Conservation (phyloP, 2,329 filamentous ascomycete genomes). For the Pezicula radicicola region DNA sequence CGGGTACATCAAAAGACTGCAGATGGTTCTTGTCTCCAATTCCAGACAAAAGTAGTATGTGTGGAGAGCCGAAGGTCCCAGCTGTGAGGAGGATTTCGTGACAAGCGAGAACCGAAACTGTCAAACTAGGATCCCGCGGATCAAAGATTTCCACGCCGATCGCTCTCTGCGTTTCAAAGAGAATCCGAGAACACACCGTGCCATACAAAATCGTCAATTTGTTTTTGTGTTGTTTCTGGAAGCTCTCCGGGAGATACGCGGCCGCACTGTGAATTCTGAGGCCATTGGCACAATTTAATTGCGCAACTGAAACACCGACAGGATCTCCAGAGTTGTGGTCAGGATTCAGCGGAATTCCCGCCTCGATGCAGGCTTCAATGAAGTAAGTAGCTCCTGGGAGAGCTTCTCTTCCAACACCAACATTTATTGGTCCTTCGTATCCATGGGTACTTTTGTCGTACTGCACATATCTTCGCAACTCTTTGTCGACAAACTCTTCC, state of each 20-base stretch:
- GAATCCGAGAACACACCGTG: not conserved
- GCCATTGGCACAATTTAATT: not conserved
- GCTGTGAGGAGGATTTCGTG: constrained; percentile 24
- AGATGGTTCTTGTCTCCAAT: constrained; percentile 18
- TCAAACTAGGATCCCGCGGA: not conserved
- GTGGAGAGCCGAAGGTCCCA: constrained; percentile 21
- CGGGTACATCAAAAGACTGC: constrained; percentile 5
- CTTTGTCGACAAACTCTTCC: not conserved
- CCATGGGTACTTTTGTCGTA: not conserved
- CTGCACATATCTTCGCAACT: not conserved
- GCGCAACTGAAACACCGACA: not conserved
- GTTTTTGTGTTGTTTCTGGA: not conserved
- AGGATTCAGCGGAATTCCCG: not conserved
- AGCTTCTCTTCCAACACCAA: not conserved
- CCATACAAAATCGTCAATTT: not conserved
- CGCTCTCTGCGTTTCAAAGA: not conserved
- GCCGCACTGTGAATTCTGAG: not conserved
- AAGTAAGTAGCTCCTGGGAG: not conserved
- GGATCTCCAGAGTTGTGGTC: constrained; percentile 1
- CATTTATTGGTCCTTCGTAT: not conserved
- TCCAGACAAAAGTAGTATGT: constrained; percentile 28
- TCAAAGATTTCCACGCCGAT: not conserved
- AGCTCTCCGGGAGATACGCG: not conserved
- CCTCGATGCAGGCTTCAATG: not conserved
- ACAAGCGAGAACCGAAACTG: constrained; percentile 1